Evolutionary conservation across 768 basidiomycete genomes (phyloP), one percentile per base, ranked within the genome.

Genomic region (Leccinum pellstonianum): DNA sequence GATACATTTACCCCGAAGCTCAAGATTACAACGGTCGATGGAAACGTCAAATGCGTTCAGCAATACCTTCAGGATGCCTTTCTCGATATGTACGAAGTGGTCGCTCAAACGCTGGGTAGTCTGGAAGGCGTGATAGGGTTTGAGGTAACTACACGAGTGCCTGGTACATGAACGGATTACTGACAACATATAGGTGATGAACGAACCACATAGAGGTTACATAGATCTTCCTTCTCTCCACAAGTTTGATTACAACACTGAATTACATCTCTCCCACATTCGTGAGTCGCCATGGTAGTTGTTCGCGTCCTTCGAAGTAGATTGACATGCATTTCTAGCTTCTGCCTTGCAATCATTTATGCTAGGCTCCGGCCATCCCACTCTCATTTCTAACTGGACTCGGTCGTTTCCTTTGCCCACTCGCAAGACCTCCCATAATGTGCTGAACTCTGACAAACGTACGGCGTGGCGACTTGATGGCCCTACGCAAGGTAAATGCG

Each of bases 131-230:
- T 98, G 1, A 67, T 96, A 21, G 96, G 96, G 0, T 95, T 96
- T 58, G 91, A 98, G 83, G 95, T 94, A 64, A 51, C 76, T 61
- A 23, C 23, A 11, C 25, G 9, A 29, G 21, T 15, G 41, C 21
- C 41, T 56, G 33, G 8, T 57, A 5, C 12, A 11, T 8, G 35
- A 48, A 31, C 5, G 21, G 27, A 5, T 27, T 56, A 41, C 59
- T 66, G 33, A 70, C 31, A 9, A 5, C 41, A 11, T 27, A 15
- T 63, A 95, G 93, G 83, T 94, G 71, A 87, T 96, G 82, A 97
- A 98, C 64, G 95, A 97, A 74, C 95, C 95, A 0, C 95, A 99
- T 75, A 81, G 88, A 67, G 97, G 96, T 46, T 98, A 96, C 72
- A 86, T 96, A 60, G 83, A 88, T 55, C 77, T 97, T 5, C 80